Evolutionary conservation across 1,284 basidiomycete species (phyloP), one percentile per base, ranked within the genome.

Genomic region (Wolfiporia cocos): DNA sequence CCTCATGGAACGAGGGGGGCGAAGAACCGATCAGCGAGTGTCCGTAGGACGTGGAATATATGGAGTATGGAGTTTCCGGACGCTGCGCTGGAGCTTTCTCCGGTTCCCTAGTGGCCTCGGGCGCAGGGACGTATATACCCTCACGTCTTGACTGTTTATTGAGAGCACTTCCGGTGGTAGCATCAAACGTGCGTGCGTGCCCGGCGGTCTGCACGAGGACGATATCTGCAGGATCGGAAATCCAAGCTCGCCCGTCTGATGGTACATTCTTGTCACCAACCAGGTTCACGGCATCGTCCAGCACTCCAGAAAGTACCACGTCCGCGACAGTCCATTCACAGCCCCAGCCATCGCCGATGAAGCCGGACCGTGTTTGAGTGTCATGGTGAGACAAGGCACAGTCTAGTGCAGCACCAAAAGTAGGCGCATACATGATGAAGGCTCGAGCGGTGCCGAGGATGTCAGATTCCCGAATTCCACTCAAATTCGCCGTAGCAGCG

Each of bases 291-390:
- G 49, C 48, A 30, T 48, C 48, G 36, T 67, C 65, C n/a, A 69
- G 58, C 2, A 56, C 56, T 3, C 66, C 66, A 31, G 56, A 58
- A 6, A 69, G 53, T 2, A 69, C 46, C 20, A 67, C 45, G 39
- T 69, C 67, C 1, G 62, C 59, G 14, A 69, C 53, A 2, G 59
- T 57, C 62, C 60, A 67, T 33, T 63, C 59, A 12, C 50, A 49
- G 43, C 43, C 42, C 42, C 42, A 43, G 7, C n/a, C n/a, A 20
- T 43, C 42, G 15, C 30, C 31, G 10, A n/a, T 26, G 15, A 5
- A 18, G n/a, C 30, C 22, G n/a, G n/a, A n/a, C n/a, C n/a, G n/a
- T 1, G 4, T 18, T n/a, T 15, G 50, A 28, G 23, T 47, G 34
- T 39, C 44, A 41, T 21, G 44, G 41, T 30, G 48, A 6, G 34